Evolutionary conservation across 2,329 filamentous ascomycete species (phyloP).

Genomic region (Chalara sp.): DNA sequence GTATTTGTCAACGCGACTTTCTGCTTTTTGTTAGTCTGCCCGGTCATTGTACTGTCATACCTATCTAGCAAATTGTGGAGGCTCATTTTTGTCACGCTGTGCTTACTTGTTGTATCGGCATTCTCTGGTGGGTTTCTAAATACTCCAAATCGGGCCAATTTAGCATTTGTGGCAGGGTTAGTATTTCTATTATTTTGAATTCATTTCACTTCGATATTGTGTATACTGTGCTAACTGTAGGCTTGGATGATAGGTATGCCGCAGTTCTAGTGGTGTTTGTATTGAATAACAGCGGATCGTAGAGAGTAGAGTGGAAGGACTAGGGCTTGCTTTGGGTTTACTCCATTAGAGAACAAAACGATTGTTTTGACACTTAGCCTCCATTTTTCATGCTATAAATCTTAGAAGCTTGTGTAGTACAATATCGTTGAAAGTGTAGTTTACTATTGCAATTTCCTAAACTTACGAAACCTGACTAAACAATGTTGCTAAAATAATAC

Average conservation of each 20-base stretch:
- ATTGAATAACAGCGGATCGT: constrained; percentile 6
- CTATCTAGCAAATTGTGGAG: constrained; percentile 5
- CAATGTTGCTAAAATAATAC: too few relatives aligned
- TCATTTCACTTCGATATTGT: constrained; percentile 1
- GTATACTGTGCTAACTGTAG: background rate
- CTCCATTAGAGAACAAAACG: too few relatives aligned
- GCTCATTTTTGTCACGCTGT: constrained; percentile 4
- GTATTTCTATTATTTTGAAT: background rate
- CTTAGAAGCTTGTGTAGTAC: too few relatives aligned
- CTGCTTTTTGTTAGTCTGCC: constrained; percentile 6
- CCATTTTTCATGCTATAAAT: too few relatives aligned
- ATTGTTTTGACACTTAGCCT: too few relatives aligned
- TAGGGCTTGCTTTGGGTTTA: too few relatives aligned
- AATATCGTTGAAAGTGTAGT: too few relatives aligned
- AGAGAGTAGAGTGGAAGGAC: background rate
- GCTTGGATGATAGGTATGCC: constrained; percentile 5
- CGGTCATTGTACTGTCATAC: constrained; percentile 6
- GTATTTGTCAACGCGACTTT: constrained; percentile 6
- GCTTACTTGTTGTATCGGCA: constrained; percentile 3
- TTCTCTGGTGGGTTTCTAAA: constrained; percentile 6
- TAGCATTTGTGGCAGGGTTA: constrained; percentile 9
- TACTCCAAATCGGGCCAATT: constrained; percentile 6
- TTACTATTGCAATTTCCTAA: too few relatives aligned
- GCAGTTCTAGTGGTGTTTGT: constrained; percentile 8
- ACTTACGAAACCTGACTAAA: too few relatives aligned